Evolutionary conservation across 208 protist genomes (phyloP), one percentile per base, ranked within the genome.

Genomic region (Endotrypanum monterogeii): DNA sequence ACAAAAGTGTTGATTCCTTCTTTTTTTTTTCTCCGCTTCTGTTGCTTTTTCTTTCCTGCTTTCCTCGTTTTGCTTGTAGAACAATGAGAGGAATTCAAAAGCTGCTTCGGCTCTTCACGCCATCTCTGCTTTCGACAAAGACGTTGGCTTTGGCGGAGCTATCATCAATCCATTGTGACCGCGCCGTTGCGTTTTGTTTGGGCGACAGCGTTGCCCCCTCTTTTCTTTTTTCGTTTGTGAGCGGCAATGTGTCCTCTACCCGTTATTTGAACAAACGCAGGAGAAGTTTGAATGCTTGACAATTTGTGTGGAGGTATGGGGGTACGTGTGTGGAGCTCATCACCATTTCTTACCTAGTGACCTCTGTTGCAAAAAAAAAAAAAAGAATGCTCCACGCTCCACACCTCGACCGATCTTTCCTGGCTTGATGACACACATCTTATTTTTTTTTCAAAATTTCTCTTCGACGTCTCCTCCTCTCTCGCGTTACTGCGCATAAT

Each of bases 371-470:
- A 16, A 20, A 16, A 37, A 11, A 28, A 12, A 65, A 11, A 16
- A 20, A 16, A 37, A 11, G 25, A 12, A 65, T 20, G 32, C 12
- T 20, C 18, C 2, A 18, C 11, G 62, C 62, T 52, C n/a, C 37
- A 41, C 62, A 5, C 3, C 55, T n/a, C 39, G 3, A 14, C 44
- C 16, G 41, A 11, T 1, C 28, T 9, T 20, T 32, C 52, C 48
- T 25, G 30, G 54, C 11, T 8, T n/a, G 25, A 54, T 44, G 7
- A n/a, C 52, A 37, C 67, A 11, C 58, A 44, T 76, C 25, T 54
- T 14, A 61, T 35, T 68, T 69, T 48, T 16, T 37, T n/a, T 58
- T 44, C 35, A n/a, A 37, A n/a, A n/a, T 69, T 48, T 16, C 48
- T n/a, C 66, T 44, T 46, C 30, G 50, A n/a, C 37, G 30, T 4